Evolutionary conservation across 140 eudicot species (phyloP), one percentile per base, ranked within the genome.

Genomic region (Stevia rebaudiana): DNA sequence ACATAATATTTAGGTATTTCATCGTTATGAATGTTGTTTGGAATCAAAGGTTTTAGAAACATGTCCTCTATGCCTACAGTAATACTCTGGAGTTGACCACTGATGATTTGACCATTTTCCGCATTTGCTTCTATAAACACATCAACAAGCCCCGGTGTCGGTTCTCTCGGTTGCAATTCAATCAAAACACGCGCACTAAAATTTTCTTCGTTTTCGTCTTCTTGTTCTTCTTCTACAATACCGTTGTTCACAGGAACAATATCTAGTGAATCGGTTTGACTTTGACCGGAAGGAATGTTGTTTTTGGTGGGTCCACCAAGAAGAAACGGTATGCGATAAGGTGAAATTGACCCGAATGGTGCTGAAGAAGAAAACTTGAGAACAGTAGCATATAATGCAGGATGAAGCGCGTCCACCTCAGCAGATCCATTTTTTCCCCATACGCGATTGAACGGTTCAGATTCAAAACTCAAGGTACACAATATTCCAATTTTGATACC

Each of bases 31-130:
- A 92, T 35, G 61, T 79, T 83, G 15, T 86, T 84, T 30, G 96
- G 98, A 39, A 81, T 72, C 50, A 81, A 65, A 65, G 87, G 76
- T 77, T 76, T 81, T 8, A 83, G 92, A 73, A 92, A 92, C 98
- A 92, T 92, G 85, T 92, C 98, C 68, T 92, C 98, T 12, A 92
- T 92, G 57, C 98, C 98, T 21, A 92, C 87, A n/a, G 81, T 69
- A 44, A 92, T 58, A 51, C 79, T 80, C 15, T 79, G 86, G 50
- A 92, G 96, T 37, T 77, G 82, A 37, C 98, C 98, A n/a, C 69
- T 69, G 24, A 88, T 81, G 61, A 92, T 78, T 74, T 83, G 87
- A 67, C 95, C 96, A 61, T 74, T 88, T 61, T 83, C 98, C 42
- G 90, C 68, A 74, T 92, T 92, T 69, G 98, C 50, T 81, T 88